Conservation (phyloP, 441 rosid species). For the Oxalis stricta region DNA sequence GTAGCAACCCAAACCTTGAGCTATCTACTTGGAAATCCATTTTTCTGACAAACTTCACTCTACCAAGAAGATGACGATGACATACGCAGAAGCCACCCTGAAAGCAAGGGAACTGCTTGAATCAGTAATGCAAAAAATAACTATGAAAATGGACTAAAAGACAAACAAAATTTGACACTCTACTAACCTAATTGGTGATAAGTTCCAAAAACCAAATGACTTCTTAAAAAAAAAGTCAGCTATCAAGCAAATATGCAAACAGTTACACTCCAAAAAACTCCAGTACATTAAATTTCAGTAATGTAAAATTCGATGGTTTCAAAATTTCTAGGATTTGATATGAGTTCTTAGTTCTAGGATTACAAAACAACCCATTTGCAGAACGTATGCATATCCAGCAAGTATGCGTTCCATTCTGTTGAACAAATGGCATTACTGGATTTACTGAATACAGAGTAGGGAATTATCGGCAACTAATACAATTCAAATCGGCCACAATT, state of each 20-base stretch:
- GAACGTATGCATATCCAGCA: neutral
- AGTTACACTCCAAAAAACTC: neutral
- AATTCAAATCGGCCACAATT: too few relatives aligned
- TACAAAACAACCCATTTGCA: neutral
- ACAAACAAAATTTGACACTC: neutral
- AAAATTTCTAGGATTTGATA: neutral
- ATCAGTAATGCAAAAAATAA: slow-evolving; percentile 10
- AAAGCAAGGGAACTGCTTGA: slow-evolving; percentile 7
- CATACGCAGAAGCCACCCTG: slow-evolving; percentile 34
- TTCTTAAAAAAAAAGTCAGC: too few relatives aligned
- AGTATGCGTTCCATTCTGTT: neutral
- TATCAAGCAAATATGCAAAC: too few relatives aligned
- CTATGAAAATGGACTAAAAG: neutral
- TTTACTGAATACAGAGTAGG: too few relatives aligned
- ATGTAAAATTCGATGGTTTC: neutral
- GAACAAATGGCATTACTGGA: neutral
- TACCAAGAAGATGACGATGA: slow-evolving; percentile 13
- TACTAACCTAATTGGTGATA: neutral
- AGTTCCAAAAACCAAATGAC: slow-evolving; percentile 1
- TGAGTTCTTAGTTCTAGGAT: neutral
- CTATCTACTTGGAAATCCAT: slow-evolving; percentile 72
- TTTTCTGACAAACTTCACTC: slow-evolving; percentile 10
- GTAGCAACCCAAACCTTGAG: slow-evolving; percentile 40
- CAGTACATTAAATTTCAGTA: slow-evolving; percentile 2
- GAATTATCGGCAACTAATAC: too few relatives aligned